Base-by-base conservation (phyloP, 331 rosid species). In the Spiraea crenata region DNA sequence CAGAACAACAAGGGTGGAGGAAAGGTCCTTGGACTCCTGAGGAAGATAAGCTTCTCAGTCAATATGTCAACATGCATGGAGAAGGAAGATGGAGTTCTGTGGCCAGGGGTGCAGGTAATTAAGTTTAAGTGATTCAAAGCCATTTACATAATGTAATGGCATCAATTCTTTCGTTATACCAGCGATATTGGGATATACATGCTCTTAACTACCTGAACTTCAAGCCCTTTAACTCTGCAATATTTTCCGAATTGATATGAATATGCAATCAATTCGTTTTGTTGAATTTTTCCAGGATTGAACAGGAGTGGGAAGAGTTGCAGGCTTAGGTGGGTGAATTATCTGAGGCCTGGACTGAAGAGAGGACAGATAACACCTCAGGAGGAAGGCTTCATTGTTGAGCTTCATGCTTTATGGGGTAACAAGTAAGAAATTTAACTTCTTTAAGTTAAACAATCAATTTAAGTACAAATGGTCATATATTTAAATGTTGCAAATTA, bases 1-100 rank as follows among this genome's bases (percentile, higher is more conserved):
- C n/a, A 40, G 41, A 3, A 31, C 77, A 81, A 40, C 65, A 74
- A 80, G 85, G 62, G 54, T 87, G 89, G 89, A 87, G 47, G 87
- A 90, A 85, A 79, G 96, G 96, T 25, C 86, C 96, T 69, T 87
- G 96, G 96, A 87, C 83, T 78, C 80, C 78, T 66, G 89, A 90
- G 75, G 96, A 90, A 67, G 96, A 90, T 75, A 82, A 76, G 74
- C 74, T 87, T 71, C 86, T 90, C 9, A 55, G 46, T 72, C 83
- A 80, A 62, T 79, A 87, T 82, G 85, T 87, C 67, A 74, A 60
- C 64, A 60, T 72, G 19, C 76, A 85, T 82, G 96, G 91, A 10
- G 89, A 87, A 45, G 84, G 88, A n/a, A 76, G 87, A 38, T 90
- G 96, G 96, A 85, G 86, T 42, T 78, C 69, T 20, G 91, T 87